These are phyloP conservation scores for Colletotrichum truncatum DNA, from an alignment of 2,329 filamentous ascomycete genomes.

Conservation along the genomic window DNA sequence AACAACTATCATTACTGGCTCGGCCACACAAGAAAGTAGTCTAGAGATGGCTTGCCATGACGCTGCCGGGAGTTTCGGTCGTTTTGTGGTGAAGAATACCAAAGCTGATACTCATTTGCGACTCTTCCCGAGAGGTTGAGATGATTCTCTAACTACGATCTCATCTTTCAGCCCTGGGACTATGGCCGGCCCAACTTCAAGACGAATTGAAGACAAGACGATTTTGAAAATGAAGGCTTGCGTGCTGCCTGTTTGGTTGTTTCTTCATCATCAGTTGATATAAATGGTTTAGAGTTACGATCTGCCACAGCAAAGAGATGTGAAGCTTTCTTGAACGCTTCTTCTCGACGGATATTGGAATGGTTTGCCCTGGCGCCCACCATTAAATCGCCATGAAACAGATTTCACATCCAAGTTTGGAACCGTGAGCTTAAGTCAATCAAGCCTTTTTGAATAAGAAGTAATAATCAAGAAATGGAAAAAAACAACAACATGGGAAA, in stretches of 20 bases:
- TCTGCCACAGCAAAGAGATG: conserved; percentile 10
- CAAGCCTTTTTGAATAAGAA: conserved; percentile 34
- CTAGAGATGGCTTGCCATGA: neutral
- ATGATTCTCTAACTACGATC: conserved; percentile 26
- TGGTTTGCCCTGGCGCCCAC: conserved; percentile 20
- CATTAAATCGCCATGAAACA: conserved; percentile 26
- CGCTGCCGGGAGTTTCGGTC: conserved; percentile 7
- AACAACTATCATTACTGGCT: neutral
- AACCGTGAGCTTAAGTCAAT: conserved; percentile 35
- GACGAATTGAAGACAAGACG: conserved; percentile 12
- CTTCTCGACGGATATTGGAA: neutral
- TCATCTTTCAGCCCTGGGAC: conserved; percentile 11
- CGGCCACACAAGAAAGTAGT: neutral
- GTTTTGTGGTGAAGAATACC: conserved; percentile 18
- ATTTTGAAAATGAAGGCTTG: neutral
- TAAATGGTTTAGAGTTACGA: neutral
- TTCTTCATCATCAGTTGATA: neutral
- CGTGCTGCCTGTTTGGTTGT: neutral
- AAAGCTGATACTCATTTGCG: conserved; percentile 30
- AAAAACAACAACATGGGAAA: conserved; percentile 28
- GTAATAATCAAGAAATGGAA: conserved; percentile 16
- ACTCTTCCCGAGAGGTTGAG: conserved; percentile 12
- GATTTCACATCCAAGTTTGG: neutral
- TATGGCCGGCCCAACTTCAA: conserved; percentile 4
- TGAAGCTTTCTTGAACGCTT: neutral